Conservation (phyloP, 495 filamentous ascomycete genomes). For the Podospora appendiculata region DNA sequence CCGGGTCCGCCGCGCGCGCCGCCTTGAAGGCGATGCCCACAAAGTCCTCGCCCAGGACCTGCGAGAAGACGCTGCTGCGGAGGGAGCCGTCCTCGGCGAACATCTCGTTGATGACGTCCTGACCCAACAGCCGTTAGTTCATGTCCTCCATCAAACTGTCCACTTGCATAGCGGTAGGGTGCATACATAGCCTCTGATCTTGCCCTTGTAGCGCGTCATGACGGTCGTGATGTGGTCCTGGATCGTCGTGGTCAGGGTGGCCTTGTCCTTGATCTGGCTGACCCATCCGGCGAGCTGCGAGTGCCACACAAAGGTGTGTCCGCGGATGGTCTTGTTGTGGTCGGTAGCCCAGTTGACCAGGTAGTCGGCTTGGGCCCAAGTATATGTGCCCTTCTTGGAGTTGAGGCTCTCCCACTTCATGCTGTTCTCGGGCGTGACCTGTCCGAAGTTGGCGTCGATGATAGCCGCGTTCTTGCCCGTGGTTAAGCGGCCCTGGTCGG, state of each 20-base stretch:
- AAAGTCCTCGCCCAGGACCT: slow-evolving; percentile 49
- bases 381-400: slow-evolving; percentile 39
- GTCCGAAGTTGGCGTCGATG: slow-evolving; percentile 53
- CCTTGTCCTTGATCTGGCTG: slow-evolving; percentile 39
- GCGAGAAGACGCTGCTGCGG: slow-evolving; percentile 49
- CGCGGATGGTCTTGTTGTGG: slow-evolving; percentile 52
- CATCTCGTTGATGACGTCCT: slow-evolving; percentile 62
- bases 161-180: not conserved
- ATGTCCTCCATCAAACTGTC: not conserved
- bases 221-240: slow-evolving; percentile 53
- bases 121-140: not conserved
- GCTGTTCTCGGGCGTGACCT: slow-evolving; percentile 60
- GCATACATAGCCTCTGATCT: slow-evolving; percentile 51
- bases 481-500: slow-evolving; percentile 46
- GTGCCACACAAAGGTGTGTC: slow-evolving; percentile 59
- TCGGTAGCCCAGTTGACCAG: slow-evolving; percentile 52
- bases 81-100: slow-evolving; percentile 57
- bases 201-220: slow-evolving; percentile 52
- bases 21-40: slow-evolving; percentile 56
- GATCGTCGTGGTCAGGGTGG: slow-evolving; percentile 44
- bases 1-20: slow-evolving; percentile 50
- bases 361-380: slow-evolving; percentile 43
- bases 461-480: slow-evolving; percentile 45
- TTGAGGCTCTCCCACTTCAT: slow-evolving; percentile 57
- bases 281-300: slow-evolving; percentile 60